These are phyloP conservation scores for Taiozyma sp. DNA, from an alignment of 1,139 yeast genomes.

Conservation along the genomic window DNA sequence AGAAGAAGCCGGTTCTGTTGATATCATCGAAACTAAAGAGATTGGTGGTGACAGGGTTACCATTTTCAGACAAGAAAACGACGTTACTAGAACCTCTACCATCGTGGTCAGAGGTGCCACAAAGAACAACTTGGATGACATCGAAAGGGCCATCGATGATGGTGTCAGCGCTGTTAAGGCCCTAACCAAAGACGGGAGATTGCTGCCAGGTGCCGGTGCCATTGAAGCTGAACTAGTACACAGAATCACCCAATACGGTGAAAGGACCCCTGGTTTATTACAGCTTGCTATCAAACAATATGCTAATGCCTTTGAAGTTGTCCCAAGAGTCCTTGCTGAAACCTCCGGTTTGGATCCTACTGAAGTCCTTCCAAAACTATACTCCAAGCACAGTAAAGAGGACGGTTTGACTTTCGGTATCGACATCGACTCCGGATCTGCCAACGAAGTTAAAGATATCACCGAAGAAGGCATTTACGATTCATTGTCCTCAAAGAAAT, in stretches of 20 bases:
- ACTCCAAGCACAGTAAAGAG: constrained; percentile 68
- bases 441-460: constrained; percentile 70
- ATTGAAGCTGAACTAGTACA: constrained; percentile 87
- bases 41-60: constrained; percentile 98
- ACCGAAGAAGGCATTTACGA: constrained; percentile 69
- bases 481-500: constrained; percentile 70
- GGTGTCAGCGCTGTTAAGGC: constrained; percentile 94
- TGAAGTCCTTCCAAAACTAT: constrained; percentile 79
- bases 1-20: constrained; percentile 87
- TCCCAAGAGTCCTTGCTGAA: constrained; percentile 90
- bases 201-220: constrained; percentile 96
- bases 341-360: constrained; percentile 92
- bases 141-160: constrained; percentile 96
- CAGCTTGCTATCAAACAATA: constrained; percentile 92
- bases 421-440: constrained; percentile 62
- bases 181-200: constrained; percentile 58
- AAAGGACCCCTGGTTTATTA: constrained; percentile 85
- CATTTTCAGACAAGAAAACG: constrained; percentile 74
- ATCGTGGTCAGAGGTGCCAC: constrained; percentile 96
- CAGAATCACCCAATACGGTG: constrained; percentile 78
- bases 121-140: constrained; percentile 87
- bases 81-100: constrained; percentile 75
- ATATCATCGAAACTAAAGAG: constrained; percentile 84
- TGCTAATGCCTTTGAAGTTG: constrained; percentile 91
- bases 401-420: constrained; percentile 52